phyloP scores from a whole-genome alignment of 2,329 filamentous ascomycete species.

The Fusarium tanahbumbuense region DNA sequence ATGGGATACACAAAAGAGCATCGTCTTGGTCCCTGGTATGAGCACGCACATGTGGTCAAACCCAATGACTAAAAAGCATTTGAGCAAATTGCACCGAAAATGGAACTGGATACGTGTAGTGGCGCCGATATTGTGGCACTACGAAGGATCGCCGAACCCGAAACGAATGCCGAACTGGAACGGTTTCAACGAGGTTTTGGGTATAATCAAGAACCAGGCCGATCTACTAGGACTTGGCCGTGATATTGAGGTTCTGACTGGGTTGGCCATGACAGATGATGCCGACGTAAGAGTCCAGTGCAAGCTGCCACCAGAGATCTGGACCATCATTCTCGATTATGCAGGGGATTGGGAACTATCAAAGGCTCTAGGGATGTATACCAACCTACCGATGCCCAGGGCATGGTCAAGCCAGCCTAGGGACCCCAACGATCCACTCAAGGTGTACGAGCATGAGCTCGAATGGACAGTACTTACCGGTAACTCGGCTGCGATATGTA shows the following conservation, averaged over 20 bases:
- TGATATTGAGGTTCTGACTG: conserved; percentile 70
- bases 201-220: conserved; percentile 80
- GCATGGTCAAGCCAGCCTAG: conserved; percentile 75
- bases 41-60: conserved; percentile 90
- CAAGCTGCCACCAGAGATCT: conserved; percentile 83
- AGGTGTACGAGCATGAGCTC: conserved; percentile 79
- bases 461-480: conserved; percentile 87
- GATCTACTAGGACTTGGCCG: conserved; percentile 79
- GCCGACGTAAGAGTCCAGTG: conserved; percentile 52
- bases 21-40: conserved; percentile 89
- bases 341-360: conserved; percentile 93
- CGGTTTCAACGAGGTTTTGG: conserved; percentile 76
- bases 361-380: conserved; percentile 82
- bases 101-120: conserved; percentile 90
- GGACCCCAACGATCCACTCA: conserved; percentile 71
- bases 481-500: conserved; percentile 76
- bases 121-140: conserved; percentile 85
- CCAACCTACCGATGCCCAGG: conserved; percentile 76
- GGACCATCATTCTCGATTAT: conserved; percentile 87
- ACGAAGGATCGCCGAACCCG: conserved; percentile 63
- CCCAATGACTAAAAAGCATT: conserved; percentile 86
- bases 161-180: conserved; percentile 71
- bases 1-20: conserved; percentile 88
- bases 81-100: conserved; percentile 83
- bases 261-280: conserved; percentile 52